Evolutionary conservation across 345 rosid species (phyloP).

Genomic region (Carallia pectinifolia): DNA sequence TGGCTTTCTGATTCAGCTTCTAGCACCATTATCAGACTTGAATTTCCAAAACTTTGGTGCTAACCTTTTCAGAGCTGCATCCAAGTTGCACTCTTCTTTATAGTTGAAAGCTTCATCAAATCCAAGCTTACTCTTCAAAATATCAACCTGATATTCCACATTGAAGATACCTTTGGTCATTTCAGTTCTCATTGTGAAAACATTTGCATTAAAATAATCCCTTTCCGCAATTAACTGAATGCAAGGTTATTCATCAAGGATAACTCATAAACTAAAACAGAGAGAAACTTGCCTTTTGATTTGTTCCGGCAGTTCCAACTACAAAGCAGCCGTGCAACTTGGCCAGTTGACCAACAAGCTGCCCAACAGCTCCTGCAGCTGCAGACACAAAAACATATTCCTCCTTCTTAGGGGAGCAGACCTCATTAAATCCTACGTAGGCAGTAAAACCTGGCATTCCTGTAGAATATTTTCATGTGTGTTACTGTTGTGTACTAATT

Average conservation of each 20-base stretch:
- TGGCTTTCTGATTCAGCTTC: too few relatives aligned
- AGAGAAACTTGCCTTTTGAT: constrained; percentile 39
- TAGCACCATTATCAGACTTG: background rate
- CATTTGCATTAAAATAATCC: background rate
- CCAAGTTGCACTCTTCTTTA: constrained; percentile 53
- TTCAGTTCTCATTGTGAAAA: background rate
- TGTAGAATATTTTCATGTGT: constrained; percentile 15
- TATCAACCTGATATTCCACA: constrained; percentile 47
- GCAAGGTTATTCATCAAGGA: background rate
- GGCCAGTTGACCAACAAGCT: constrained; percentile 78
- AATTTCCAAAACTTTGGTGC: background rate
- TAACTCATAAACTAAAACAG: background rate
- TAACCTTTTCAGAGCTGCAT: constrained; percentile 64
- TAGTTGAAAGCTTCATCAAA: constrained; percentile 80
- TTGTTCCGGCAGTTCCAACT: constrained; percentile 69
- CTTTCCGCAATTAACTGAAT: background rate
- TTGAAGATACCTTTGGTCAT: background rate
- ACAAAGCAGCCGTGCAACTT: constrained; percentile 69
- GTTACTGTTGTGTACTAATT: background rate
- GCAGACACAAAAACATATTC: constrained; percentile 67
- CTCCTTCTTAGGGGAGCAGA: constrained; percentile 58
- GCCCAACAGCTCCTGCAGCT: constrained; percentile 76
- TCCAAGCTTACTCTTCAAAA: constrained; percentile 55
- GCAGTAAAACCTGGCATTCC: constrained; percentile 86
- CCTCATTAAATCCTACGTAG: constrained; percentile 61